A percentile compares a stretch with the other conserved stretches of the same genome.
Evolutionary conservation across 2,329 filamentous ascomycete genomes (phyloP).

Genomic region (Exophiala lecanii-corni): DNA sequence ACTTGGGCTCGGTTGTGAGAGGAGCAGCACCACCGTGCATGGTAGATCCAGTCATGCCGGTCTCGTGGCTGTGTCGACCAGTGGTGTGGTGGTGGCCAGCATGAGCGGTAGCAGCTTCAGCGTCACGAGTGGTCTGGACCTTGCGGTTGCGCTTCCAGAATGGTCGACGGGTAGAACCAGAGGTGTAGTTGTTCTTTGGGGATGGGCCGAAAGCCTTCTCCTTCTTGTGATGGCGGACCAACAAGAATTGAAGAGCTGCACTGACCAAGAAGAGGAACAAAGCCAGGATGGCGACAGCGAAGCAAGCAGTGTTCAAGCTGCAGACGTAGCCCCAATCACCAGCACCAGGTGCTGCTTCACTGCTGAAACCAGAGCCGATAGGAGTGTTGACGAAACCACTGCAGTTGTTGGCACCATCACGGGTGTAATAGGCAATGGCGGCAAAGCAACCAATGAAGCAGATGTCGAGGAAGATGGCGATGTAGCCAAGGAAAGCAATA

Average conservation of each 20-base stretch:
- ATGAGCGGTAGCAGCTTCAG: slow-evolving; percentile 39
- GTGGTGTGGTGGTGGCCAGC: slow-evolving; percentile 28
- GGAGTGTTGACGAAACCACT: slow-evolving; percentile 60
- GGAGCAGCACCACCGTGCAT: slow-evolving; percentile 30
- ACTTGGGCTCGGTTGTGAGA: slow-evolving; percentile 30
- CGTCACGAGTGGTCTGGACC: slow-evolving; percentile 34
- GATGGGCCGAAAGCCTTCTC: slow-evolving; percentile 67
- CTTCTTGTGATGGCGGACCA: slow-evolving; percentile 67
- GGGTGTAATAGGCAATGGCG: slow-evolving; percentile 72
- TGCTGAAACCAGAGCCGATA: slow-evolving; percentile 60
- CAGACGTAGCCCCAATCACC: slow-evolving; percentile 58
- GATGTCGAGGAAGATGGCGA: slow-evolving; percentile 72
- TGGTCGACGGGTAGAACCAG: slow-evolving; percentile 44
- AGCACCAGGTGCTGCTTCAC: slow-evolving; percentile 44
- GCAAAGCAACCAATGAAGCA: slow-evolving; percentile 73
- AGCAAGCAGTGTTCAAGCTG: slow-evolving; percentile 67
- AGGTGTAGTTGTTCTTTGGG: slow-evolving; percentile 64
- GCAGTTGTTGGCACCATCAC: slow-evolving; percentile 64
- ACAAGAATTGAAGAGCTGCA: slow-evolving; percentile 61
- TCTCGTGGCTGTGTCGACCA: slow-evolving; percentile 46
- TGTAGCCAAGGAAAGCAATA: slow-evolving; percentile 63
- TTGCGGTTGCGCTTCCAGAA: slow-evolving; percentile 42
- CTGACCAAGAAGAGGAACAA: slow-evolving; percentile 78
- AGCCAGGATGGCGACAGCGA: slow-evolving; percentile 73
- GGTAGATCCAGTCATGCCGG: slow-evolving; percentile 47